Conservation (phyloP, 2,329 filamentous ascomycete species). For the Metarhizium album region DNA sequence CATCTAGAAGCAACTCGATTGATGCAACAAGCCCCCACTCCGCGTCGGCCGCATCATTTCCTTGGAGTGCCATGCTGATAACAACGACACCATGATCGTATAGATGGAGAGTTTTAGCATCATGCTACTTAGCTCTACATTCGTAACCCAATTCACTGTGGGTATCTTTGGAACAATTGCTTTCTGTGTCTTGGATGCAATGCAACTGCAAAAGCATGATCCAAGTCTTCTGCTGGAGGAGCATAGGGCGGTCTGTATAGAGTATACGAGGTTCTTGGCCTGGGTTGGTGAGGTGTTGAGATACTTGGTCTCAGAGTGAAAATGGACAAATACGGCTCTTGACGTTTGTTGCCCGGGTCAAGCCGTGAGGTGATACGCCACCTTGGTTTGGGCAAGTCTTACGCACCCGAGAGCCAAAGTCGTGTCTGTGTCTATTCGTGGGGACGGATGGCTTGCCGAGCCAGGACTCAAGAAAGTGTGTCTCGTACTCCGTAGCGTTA, state of each 20-base stretch:
- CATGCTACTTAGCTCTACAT: not conserved
- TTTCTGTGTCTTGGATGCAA: not conserved
- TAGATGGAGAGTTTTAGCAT: not conserved
- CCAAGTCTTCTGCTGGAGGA: too few species aligned
- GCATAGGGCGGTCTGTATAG: too few species aligned
- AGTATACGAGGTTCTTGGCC: too few species aligned
- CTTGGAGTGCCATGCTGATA: not conserved
- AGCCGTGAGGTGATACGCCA: not conserved
- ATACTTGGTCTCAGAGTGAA: not conserved
- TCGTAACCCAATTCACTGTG: not conserved
- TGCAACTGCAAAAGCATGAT: too few species aligned
- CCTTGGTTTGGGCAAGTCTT: not conserved
- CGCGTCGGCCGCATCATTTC: not conserved
- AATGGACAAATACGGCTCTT: not conserved
- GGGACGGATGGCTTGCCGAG: not conserved
- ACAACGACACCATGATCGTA: not conserved
- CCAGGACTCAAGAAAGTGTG: not conserved
- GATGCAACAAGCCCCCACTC: not conserved
- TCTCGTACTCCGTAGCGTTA: not conserved
- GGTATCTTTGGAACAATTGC: not conserved
- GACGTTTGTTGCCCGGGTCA: not conserved
- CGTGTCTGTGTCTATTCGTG: not conserved
- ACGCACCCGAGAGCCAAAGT: not conserved
- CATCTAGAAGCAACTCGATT: not conserved
- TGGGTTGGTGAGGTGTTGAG: too few species aligned